phyloP scores from a whole-genome alignment of 352 stramenopile genomes.

The Phytophthora multivora region DNA sequence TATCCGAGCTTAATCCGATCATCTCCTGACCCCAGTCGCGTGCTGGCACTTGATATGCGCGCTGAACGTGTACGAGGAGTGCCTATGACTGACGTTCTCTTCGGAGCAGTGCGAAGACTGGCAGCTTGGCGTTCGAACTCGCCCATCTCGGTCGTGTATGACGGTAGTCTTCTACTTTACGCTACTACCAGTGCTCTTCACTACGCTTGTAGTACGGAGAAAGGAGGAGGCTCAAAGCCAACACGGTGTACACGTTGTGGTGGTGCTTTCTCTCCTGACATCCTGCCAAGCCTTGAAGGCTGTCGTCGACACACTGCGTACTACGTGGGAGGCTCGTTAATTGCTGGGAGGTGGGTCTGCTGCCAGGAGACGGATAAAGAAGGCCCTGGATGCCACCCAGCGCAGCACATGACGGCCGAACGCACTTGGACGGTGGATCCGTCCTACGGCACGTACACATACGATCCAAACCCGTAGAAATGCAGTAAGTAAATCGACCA shows the following conservation, averaged over 20 bases:
- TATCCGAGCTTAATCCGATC: constrained; percentile 38
- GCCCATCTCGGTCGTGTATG: constrained; percentile 33
- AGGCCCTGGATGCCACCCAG: constrained; percentile 40
- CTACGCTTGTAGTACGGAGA: constrained; percentile 10
- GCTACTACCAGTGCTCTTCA: constrained; percentile 41
- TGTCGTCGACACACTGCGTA: constrained; percentile 55
- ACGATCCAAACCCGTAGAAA: constrained; percentile 23
- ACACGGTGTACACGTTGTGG: constrained; percentile 47
- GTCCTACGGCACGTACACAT: constrained; percentile 49
- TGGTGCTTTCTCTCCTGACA: constrained; percentile 30
- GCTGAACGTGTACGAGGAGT: constrained; percentile 31
- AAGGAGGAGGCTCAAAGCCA: not conserved
- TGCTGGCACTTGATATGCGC: constrained; percentile 44
- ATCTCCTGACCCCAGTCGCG: constrained; percentile 1
- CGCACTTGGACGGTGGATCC: constrained; percentile 43
- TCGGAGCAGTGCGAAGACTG: constrained; percentile 46
- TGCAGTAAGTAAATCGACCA: too few relatives aligned
- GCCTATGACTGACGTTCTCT: constrained; percentile 42
- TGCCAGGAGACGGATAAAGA: constrained; percentile 45
- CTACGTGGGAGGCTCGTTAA: constrained; percentile 47
- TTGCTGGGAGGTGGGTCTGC: constrained; percentile 57
- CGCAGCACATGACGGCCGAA: constrained; percentile 32
- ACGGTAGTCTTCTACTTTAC: constrained; percentile 53
- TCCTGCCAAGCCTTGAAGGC: constrained; percentile 33
- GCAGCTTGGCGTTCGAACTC: constrained; percentile 33